A percentile compares a stretch with the other conserved stretches of the same genome.
These are phyloP conservation scores for Aspergillus egyptiacus DNA, from an alignment of 495 filamentous ascomycete species.

Conservation along the genomic window DNA sequence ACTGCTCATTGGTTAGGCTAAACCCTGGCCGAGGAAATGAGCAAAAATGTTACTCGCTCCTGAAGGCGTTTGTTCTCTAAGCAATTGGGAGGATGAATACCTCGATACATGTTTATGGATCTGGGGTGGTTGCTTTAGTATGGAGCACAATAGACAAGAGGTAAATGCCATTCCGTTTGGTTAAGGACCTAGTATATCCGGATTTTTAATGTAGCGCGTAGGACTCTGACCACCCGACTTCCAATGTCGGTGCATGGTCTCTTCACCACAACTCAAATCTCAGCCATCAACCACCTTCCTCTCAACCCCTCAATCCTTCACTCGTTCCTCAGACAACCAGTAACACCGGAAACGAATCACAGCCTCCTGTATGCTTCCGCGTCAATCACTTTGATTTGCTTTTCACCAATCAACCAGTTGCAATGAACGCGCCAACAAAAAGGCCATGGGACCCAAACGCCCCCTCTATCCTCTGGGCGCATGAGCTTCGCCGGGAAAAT, in stretches of 20 bases:
- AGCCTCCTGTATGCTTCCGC: no score
- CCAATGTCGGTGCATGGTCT: no score
- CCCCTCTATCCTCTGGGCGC: conserved; percentile 29
- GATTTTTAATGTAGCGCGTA: no score
- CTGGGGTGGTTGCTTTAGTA: conserved; percentile 28
- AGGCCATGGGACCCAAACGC: conserved; percentile 4
- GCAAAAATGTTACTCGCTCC: conserved; percentile 41
- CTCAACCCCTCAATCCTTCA: no score
- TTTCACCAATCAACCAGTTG: background rate
- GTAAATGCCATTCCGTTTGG: conserved; percentile 30
- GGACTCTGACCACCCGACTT: no score
- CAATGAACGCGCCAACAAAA: no score
- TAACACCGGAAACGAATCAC: no score
- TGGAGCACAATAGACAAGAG: conserved; percentile 28
- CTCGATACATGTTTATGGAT: conserved; percentile 20
- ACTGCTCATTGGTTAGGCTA: conserved; percentile 38
- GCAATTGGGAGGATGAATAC: conserved; percentile 23
- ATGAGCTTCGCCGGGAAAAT: conserved; percentile 32
- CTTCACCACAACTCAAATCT: no score
- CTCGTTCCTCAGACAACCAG: no score
- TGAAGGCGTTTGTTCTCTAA: conserved; percentile 25
- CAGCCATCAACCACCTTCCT: no score
- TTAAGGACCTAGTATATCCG: no score
- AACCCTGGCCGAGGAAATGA: conserved; percentile 35
- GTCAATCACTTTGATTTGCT: background rate